Evolutionary conservation across 768 basidiomycete species (phyloP).

Genomic region (Kwoniella pini): DNA sequence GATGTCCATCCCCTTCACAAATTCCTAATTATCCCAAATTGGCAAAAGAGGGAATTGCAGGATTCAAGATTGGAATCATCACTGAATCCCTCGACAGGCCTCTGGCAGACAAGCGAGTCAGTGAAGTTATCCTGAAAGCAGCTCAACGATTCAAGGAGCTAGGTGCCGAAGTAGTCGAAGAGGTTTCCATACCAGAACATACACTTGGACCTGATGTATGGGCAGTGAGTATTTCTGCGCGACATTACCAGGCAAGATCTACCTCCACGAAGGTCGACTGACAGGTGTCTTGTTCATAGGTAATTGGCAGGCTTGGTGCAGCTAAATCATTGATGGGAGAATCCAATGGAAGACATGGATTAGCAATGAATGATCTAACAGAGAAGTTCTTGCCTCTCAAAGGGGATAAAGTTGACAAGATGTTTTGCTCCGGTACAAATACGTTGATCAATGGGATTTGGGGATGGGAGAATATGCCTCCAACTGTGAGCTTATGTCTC

Average conservation of each 20-base stretch:
- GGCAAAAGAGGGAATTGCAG: slow-evolving; percentile 39
- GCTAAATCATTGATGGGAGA: slow-evolving; percentile 26
- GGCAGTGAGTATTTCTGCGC: slow-evolving; percentile 31
- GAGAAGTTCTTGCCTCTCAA: slow-evolving; percentile 52
- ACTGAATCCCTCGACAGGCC: slow-evolving; percentile 56
- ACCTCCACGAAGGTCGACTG: no score
- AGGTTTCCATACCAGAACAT: slow-evolving; percentile 58
- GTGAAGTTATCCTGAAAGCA: slow-evolving; percentile 54
- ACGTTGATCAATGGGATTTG: slow-evolving; percentile 34
- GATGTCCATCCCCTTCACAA: slow-evolving; percentile 54
- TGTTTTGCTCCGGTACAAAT: slow-evolving; percentile 19
- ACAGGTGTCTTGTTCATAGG: slow-evolving; percentile 17
- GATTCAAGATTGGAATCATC: slow-evolving; percentile 57
- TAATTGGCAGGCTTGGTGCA: slow-evolving; percentile 31
- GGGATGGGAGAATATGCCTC: slow-evolving; percentile 27
- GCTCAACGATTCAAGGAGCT: slow-evolving; percentile 55
- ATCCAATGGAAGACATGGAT: slow-evolving; percentile 45
- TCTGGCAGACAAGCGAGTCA: slow-evolving; percentile 56
- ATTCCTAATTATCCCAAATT: slow-evolving; percentile 54
- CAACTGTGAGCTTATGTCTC: slow-evolving; percentile 6
- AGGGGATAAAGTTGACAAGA: slow-evolving; percentile 48
- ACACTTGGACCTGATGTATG: slow-evolving; percentile 29
- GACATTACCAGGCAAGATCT: no score
- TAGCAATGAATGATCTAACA: slow-evolving; percentile 54
- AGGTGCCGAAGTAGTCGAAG: slow-evolving; percentile 56